Evolutionary conservation across 2,329 filamentous ascomycete species (phyloP).

Genomic region (Colletotrichum sojae): DNA sequence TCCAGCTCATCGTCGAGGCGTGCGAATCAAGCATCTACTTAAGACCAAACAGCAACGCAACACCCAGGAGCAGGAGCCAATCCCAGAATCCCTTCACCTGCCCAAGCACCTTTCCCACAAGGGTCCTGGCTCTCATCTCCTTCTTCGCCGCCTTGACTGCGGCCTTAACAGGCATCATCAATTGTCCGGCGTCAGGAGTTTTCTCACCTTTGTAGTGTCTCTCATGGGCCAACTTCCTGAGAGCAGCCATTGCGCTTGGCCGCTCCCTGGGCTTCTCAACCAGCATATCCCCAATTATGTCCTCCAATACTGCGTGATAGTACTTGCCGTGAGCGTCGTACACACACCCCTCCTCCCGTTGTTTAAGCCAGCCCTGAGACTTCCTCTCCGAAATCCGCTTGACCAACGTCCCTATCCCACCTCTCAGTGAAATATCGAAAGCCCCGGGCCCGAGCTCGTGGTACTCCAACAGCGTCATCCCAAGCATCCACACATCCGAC

Average conservation of each 20-base stretch:
- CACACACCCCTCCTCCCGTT: neutral
- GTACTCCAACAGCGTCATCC: conserved; percentile 16
- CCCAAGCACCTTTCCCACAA: neutral
- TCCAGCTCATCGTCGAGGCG: neutral
- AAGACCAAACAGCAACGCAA: neutral
- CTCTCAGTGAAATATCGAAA: too few species aligned
- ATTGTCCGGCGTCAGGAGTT: too few species aligned
- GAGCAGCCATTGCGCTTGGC: conserved; percentile 2
- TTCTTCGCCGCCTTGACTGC: neutral
- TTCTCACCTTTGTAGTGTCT: neutral
- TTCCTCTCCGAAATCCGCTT: neutral
- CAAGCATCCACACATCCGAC: conserved; percentile 34
- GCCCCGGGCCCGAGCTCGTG: conserved; percentile 5
- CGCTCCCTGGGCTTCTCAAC: conserved; percentile 1
- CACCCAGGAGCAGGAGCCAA: neutral
- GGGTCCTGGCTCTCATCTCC: neutral
- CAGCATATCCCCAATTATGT: conserved; percentile 16
- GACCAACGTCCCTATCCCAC: too few species aligned
- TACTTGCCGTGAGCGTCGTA: neutral
- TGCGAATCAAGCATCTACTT: neutral
- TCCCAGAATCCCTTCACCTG: neutral
- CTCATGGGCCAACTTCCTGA: neutral
- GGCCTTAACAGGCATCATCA: too few species aligned
- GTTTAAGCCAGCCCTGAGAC: neutral
- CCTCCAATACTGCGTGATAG: neutral